phyloP scores from a whole-genome alignment of 768 basidiomycete genomes.

The Lanmaoa rubissima region DNA sequence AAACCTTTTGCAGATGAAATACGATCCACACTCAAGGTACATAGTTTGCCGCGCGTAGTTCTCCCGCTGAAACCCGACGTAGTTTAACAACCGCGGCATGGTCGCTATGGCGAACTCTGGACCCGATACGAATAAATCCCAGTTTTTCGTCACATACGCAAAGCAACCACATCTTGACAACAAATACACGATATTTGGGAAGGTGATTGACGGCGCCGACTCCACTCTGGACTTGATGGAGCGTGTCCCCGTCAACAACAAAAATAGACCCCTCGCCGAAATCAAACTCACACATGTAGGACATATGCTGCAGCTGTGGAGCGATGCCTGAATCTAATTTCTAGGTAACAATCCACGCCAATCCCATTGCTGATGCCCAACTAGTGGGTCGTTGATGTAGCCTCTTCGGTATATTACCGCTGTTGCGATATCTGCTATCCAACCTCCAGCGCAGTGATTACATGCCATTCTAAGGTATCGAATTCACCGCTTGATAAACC shows the following conservation, averaged over 20 bases:
- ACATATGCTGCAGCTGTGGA: background rate
- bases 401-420: background rate
- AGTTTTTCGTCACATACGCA: conserved; percentile 87
- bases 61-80: background rate
- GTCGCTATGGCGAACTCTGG: conserved; percentile 99
- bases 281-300: conserved; percentile 81
- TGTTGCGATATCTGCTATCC: background rate
- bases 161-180: conserved; percentile 94
- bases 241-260: conserved; percentile 83
- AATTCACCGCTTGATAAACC: conserved; percentile 70
- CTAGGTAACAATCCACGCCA: conserved; percentile 88
- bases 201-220: conserved; percentile 98
- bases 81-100: conserved; percentile 95
- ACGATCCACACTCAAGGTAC: conserved; percentile 88
- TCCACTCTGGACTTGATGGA: conserved; percentile 94
- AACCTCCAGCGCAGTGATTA: conserved; percentile 8
- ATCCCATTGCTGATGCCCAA: conserved; percentile 85
- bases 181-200: conserved; percentile 93
- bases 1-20: conserved; percentile 90
- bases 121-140: conserved; percentile 88
- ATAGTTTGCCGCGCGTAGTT: conserved; percentile 1
- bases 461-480: conserved; percentile 16
- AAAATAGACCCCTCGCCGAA: conserved; percentile 84
- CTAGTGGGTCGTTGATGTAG: conserved; percentile 25
- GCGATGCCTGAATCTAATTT: conserved; percentile 4